Evolutionary conservation across 73 alveolate genomes (phyloP), one percentile per base, ranked within the genome.

Genomic region (Paramecium caudatum): DNA sequence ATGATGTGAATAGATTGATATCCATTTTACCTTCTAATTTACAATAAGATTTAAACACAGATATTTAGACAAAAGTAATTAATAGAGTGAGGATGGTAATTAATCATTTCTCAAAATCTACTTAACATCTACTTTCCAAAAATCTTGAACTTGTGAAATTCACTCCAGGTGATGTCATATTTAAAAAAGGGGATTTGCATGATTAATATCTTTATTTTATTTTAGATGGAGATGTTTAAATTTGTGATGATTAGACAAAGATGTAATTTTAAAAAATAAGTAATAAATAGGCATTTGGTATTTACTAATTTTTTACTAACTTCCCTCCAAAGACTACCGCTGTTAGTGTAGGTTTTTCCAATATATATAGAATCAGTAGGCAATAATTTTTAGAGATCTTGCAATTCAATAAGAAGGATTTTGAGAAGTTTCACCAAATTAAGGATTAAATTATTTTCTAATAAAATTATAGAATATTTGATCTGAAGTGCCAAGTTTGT

Each of bases 161-260:
- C 39, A 86, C 93, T 4, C 93, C 93, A 0, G 90, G 84, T 41
- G 93, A 86, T 16, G 37, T 37, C 7, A 61, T 86, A 21, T 86
- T 47, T 63, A 39, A 63, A 62, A 47, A 46, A 63, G 88, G 82
- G 19, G 93, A 86, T 46, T 19, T 12, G 1, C 19, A 61, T 34
- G 88, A 86, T 37, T 15, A 86, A 43, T 41, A 86, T 30, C 70
- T 86, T 27, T 86, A 86, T 46, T 86, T 86, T 25, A 23, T 86
- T 0, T 39, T 47, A 37, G 85, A 86, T 19, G 93, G 93, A 21
- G 90, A 86, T 41, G 68, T 86, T 8, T 41, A 55, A 36, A 36
- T 86, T n/a, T 21, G 27, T 12, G 93, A 78, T 12, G 62, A 86
- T 19, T 43, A 61, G 36, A 62, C 48, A 8, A 41, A 43, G 39